These are phyloP conservation scores for Lactifluus echinatus DNA, from an alignment of 768 basidiomycete genomes.

Conservation along the genomic window DNA sequence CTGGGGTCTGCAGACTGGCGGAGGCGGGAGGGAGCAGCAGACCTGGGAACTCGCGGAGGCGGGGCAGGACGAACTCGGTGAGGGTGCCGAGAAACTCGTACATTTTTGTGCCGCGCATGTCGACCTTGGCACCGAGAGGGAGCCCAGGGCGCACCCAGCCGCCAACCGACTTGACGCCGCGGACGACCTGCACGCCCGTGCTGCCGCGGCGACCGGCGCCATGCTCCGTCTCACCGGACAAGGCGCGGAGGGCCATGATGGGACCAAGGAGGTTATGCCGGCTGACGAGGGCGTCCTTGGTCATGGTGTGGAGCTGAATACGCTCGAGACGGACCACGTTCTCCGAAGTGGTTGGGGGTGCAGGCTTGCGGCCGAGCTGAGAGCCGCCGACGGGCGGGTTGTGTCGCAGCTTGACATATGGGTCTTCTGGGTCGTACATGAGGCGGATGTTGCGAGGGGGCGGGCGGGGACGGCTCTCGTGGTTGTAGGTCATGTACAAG, in stretches of 20 bases:
- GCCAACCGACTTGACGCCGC: conserved; percentile 55
- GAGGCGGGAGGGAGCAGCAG: conserved; percentile 69
- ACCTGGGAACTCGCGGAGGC: conserved; percentile 84
- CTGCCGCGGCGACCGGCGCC: conserved; percentile 64
- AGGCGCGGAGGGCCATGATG: conserved; percentile 78
- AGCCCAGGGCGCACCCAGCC: conserved; percentile 81
- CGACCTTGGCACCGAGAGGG: conserved; percentile 84
- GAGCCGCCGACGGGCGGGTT: conserved; percentile 68
- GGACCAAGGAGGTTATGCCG: conserved; percentile 71
- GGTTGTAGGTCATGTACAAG: conserved; percentile 91
- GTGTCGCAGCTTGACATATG: conserved; percentile 72
- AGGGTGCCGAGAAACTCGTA: conserved; percentile 87
- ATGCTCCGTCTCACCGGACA: conserved; percentile 73
- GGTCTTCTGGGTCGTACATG: conserved; percentile 66
- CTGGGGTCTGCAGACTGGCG: conserved; percentile 60
- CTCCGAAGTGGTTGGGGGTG: conserved; percentile 55
- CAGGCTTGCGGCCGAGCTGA: conserved; percentile 55
- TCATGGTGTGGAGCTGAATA: conserved; percentile 80
- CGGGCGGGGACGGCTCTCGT: conserved; percentile 49
- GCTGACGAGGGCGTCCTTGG: conserved; percentile 68
- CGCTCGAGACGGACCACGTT: conserved; percentile 72
- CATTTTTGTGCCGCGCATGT: conserved; percentile 86
- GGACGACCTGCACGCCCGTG: conserved; percentile 72
- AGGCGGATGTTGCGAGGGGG: conserved; percentile 52
- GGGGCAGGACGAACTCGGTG: conserved; percentile 91